These are phyloP conservation scores for Russula lepida DNA, from an alignment of 768 basidiomycete species.

Conservation along the genomic window DNA sequence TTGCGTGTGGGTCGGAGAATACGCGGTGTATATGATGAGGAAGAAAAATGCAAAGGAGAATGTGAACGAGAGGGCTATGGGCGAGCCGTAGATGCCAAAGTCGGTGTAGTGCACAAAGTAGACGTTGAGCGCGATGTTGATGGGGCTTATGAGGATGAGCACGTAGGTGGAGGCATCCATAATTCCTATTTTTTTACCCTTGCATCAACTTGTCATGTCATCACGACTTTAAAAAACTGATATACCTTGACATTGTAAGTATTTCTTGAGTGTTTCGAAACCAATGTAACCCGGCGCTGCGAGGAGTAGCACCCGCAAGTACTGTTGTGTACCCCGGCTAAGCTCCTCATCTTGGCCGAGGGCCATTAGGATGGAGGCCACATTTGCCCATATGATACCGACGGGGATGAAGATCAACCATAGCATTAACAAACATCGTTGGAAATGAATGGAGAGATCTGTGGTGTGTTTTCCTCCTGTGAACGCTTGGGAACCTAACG, in stretches of 20 bases:
- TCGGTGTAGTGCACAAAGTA: constrained; percentile 54
- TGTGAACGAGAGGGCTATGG: constrained; percentile 56
- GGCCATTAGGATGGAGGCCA: constrained; percentile 50
- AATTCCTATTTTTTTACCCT: no score
- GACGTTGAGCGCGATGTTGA: constrained; percentile 56
- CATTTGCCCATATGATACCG: constrained; percentile 52
- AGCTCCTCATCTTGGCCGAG: constrained; percentile 55
- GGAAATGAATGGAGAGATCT: constrained; percentile 63
- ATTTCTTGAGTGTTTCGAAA: constrained; percentile 72
- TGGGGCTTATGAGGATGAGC: constrained; percentile 51
- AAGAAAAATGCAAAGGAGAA: constrained; percentile 61
- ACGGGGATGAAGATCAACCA: constrained; percentile 60
- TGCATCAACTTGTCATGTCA: no score
- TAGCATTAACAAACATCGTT: constrained; percentile 57
- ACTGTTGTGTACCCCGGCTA: constrained; percentile 52
- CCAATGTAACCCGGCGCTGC: constrained; percentile 68
- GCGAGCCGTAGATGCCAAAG: constrained; percentile 58
- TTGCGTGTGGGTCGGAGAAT: constrained; percentile 43
- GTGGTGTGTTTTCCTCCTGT: constrained; percentile 52
- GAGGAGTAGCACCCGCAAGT: constrained; percentile 54
- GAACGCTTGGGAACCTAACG: constrained; percentile 69
- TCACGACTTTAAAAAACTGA: no score
- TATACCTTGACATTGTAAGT: constrained; percentile 68
- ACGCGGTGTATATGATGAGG: constrained; percentile 40
- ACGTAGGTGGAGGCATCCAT: constrained; percentile 65